Conservation (phyloP, 2,329 filamentous ascomycete genomes). For the Botrytis fabae region DNA sequence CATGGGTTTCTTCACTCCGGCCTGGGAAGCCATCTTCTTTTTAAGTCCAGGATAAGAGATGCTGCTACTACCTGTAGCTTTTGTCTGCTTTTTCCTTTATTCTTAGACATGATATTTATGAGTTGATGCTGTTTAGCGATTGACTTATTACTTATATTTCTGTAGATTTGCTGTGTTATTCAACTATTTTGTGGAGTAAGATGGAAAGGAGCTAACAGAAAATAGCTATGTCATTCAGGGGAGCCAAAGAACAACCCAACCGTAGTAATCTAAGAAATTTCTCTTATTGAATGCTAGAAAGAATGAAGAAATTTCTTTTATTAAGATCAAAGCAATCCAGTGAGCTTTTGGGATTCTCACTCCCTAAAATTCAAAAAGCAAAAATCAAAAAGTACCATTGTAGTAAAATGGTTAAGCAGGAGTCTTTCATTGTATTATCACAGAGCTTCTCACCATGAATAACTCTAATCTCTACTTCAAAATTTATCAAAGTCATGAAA, state of each 20-base stretch:
- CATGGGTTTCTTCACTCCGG: neutral
- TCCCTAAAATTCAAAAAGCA: neutral
- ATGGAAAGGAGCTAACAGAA: neutral
- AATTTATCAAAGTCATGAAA: neutral
- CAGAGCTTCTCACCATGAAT: neutral
- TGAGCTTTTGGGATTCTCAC: neutral
- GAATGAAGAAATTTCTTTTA: rapidly evolving
- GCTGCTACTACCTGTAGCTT: too few species aligned
- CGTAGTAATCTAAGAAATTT: neutral
- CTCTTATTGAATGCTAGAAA: neutral
- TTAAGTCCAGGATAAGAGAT: neutral
- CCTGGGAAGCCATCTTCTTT: neutral
- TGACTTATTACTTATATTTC: neutral
- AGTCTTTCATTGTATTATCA: too few species aligned
- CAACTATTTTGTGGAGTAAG: neutral
- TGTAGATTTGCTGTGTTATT: neutral
- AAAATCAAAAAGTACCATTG: neutral
- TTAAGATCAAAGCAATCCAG: neutral
- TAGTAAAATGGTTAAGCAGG: neutral
- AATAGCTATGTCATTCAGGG: neutral
- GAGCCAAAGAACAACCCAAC: neutral
- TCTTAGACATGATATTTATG: neutral
- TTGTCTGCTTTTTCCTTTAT: neutral
- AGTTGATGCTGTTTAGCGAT: neutral
- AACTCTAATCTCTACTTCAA: rapidly evolving